Percentiles rank a stretch among this genome's conserved stretches.
Evolutionary conservation across 306 rosid species (phyloP).

Genomic region (Acacia confusa): DNA sequence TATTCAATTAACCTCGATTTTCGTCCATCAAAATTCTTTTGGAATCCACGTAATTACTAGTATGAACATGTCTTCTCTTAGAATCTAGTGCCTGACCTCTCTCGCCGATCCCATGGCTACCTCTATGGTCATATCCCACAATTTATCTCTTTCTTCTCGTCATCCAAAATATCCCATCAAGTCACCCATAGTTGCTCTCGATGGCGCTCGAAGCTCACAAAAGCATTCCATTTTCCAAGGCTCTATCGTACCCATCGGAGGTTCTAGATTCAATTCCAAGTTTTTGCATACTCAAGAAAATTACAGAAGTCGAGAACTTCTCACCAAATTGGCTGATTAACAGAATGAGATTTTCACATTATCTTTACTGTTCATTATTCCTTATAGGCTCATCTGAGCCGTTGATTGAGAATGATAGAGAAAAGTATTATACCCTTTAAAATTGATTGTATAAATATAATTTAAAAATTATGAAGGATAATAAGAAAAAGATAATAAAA

Average conservation of each 20-base stretch:
- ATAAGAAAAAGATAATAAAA: too few relatives aligned
- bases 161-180: conserved; percentile 28
- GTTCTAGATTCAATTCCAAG: conserved; percentile 21
- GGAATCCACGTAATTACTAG: conserved; percentile 26
- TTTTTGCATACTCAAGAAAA: conserved; percentile 32
- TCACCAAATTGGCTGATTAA: conserved; percentile 49
- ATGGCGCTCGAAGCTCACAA: conserved; percentile 11
- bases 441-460: too few relatives aligned
- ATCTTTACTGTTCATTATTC: too few relatives aligned
- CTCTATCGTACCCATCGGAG: conserved; percentile 7
- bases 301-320: conserved; percentile 30
- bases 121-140: conserved; percentile 30
- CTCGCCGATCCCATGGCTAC: conserved; percentile 52
- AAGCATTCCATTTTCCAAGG: conserved; percentile 20
- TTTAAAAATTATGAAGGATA: too few relatives aligned
- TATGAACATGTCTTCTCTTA: conserved; percentile 6
- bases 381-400: too few relatives aligned
- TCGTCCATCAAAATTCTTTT: conserved; percentile 44
- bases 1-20: neutral
- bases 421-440: too few relatives aligned
- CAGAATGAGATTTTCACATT: too few relatives aligned
- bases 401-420: too few relatives aligned
- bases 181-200: conserved; percentile 34
- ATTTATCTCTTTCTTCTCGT: conserved; percentile 30
- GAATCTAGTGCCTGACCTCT: neutral